Conservation (phyloP, 2,329 filamentous ascomycete species). For the Trichophyton benhamiae region DNA sequence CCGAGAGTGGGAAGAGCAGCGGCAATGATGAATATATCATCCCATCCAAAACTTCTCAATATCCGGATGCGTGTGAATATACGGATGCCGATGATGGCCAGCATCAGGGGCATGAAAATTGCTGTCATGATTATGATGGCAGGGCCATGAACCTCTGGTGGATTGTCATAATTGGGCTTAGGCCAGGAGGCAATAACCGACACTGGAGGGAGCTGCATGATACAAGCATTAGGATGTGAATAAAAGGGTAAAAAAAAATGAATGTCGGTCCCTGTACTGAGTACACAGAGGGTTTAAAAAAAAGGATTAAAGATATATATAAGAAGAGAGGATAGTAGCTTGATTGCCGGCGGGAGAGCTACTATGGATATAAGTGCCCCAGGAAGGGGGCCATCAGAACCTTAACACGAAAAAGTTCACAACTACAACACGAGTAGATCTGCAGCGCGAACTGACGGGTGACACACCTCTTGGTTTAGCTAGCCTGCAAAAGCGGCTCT, state of each 20-base stretch:
- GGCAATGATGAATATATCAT: not conserved
- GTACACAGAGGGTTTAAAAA: no score
- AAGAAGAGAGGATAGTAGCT: not conserved
- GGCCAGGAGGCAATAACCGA: slow-evolving; percentile 18
- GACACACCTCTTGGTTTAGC: not conserved
- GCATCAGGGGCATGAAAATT: not conserved
- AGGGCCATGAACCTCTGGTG: slow-evolving; percentile 8
- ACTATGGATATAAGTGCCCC: not conserved
- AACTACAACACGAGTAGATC: not conserved
- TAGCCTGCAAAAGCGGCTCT: not conserved
- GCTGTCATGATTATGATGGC: not conserved
- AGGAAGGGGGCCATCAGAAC: not conserved
- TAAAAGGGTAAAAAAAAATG: not conserved
- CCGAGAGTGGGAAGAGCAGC: not conserved
- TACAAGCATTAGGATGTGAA: not conserved
- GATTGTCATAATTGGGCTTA: slow-evolving; percentile 22
- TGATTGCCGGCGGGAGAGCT: not conserved
- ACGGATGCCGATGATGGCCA: not conserved
- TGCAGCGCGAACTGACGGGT: not conserved
- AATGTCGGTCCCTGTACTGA: no score
- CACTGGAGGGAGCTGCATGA: slow-evolving; percentile 13
- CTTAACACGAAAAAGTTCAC: not conserved
- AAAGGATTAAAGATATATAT: no score
- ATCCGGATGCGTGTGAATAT: not conserved
- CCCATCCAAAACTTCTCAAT: not conserved